Evolutionary conservation across 1,139 yeast species (phyloP).

Genomic region (Maudiozyma humilis): DNA sequence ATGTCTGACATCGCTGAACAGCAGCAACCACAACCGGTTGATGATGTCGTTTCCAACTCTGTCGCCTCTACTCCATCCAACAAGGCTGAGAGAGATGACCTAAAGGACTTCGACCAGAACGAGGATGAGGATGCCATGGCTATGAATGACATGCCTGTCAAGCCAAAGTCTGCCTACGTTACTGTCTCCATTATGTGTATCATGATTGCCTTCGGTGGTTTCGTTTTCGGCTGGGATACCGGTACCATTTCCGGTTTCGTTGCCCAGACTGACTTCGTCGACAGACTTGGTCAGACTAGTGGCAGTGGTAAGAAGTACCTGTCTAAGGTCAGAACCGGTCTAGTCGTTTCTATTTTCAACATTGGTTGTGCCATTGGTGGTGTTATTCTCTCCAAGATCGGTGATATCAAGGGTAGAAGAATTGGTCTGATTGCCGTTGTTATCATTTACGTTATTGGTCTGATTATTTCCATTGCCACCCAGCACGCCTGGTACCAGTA

Average conservation of each 20-base stretch:
- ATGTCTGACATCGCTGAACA: slow-evolving; percentile 3
- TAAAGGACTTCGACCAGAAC: slow-evolving; percentile 10
- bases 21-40: not conserved
- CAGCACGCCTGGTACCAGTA: slow-evolving; percentile 43
- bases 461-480: slow-evolving; percentile 54
- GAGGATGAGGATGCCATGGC: slow-evolving; percentile 9
- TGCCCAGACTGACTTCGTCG: slow-evolving; percentile 12
- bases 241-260: slow-evolving; percentile 17
- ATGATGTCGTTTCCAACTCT: slow-evolving; percentile 6
- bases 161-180: slow-evolving; percentile 41
- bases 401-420: slow-evolving; percentile 13
- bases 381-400: slow-evolving; percentile 10
- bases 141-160: slow-evolving; percentile 16
- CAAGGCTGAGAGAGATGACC: slow-evolving; percentile 18
- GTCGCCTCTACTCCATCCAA: slow-evolving; percentile 18
- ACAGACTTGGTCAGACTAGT: slow-evolving; percentile 12
- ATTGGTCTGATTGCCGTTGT: slow-evolving; percentile 32
- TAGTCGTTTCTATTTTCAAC: slow-evolving; percentile 14
- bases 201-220: slow-evolving; percentile 17
- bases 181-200: slow-evolving; percentile 22
- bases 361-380: slow-evolving; percentile 15
- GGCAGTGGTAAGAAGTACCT: slow-evolving; percentile 9
- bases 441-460: slow-evolving; percentile 53
- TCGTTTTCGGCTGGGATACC: slow-evolving; percentile 17
- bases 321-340: slow-evolving; percentile 15